Percentiles rank a stretch among this genome's conserved stretches.
Conservation (phyloP, 2,329 filamentous ascomycete species). For the Talaromyces marneffei region DNA sequence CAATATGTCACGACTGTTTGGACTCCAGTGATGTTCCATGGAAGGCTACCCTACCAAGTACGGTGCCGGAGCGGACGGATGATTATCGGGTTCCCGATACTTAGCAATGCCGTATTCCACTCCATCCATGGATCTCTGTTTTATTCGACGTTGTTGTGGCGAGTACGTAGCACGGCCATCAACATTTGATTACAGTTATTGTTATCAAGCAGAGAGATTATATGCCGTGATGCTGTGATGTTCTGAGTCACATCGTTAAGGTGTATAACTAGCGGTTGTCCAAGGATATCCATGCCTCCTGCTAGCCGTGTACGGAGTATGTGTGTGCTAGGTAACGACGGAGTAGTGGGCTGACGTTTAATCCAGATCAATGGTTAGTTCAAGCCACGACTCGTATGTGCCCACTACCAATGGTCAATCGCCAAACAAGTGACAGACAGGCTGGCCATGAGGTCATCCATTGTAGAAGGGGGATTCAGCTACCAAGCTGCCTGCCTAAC, state of each 20-base stretch:
- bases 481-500: too few relatives aligned
- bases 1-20: too few relatives aligned
- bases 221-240: neutral
- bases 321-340: too few relatives aligned
- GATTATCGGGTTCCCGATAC: slow-evolving; percentile 1
- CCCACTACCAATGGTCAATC: neutral
- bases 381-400: neutral
- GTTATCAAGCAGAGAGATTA: neutral
- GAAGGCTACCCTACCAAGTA: too few relatives aligned
- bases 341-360: neutral
- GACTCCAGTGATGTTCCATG: neutral
- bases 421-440: neutral
- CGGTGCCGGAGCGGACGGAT: neutral
- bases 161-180: neutral
- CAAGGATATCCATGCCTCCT: neutral
- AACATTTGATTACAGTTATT: neutral
- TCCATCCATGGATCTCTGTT: too few relatives aligned
- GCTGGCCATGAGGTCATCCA: neutral
- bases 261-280: neutral
- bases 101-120: too few relatives aligned
- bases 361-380: slow-evolving; percentile 4
- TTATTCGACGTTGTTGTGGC: neutral
- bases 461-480: neutral
- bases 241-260: neutral
- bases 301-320: neutral